A percentile compares a stretch with the other conserved stretches of the same genome.
These are phyloP conservation scores for Thraustotheca clavata DNA, from an alignment of 352 stramenopile species.

Conservation along the genomic window DNA sequence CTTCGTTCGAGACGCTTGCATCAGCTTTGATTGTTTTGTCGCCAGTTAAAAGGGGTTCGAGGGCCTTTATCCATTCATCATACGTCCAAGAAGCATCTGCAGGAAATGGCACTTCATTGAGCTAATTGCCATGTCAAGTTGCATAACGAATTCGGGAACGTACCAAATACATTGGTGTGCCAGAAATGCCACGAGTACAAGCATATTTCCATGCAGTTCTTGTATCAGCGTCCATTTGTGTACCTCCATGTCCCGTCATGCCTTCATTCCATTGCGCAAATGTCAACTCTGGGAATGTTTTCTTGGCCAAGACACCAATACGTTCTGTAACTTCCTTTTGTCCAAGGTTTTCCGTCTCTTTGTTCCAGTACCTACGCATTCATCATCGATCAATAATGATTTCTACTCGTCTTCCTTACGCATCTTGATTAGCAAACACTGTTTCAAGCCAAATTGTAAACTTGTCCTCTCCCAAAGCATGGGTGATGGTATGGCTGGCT, in stretches of 20 bases:
- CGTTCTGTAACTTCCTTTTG: slow-evolving; percentile 56
- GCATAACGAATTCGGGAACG: background rate
- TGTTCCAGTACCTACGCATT: slow-evolving; percentile 59
- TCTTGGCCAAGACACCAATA: slow-evolving; percentile 46
- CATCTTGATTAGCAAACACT: slow-evolving; percentile 33
- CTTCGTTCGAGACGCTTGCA: background rate
- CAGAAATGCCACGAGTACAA: slow-evolving; percentile 59
- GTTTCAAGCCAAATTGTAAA: slow-evolving; percentile 34
- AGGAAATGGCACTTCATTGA: slow-evolving; percentile 69
- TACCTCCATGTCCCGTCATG: slow-evolving; percentile 72
- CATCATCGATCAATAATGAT: background rate
- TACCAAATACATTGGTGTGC: slow-evolving; percentile 60
- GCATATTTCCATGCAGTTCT: slow-evolving; percentile 76
- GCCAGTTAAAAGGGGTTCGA: slow-evolving; percentile 26
- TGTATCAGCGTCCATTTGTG: slow-evolving; percentile 43
- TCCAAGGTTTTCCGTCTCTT: slow-evolving; percentile 64
- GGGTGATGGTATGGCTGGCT: slow-evolving; percentile 29
- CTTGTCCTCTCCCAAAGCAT: slow-evolving; percentile 27
- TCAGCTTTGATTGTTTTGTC: background rate
- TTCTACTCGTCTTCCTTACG: slow-evolving; percentile 17
- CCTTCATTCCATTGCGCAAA: slow-evolving; percentile 54
- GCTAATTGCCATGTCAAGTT: background rate
- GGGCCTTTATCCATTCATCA: slow-evolving; percentile 46
- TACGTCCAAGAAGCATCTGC: slow-evolving; percentile 38
- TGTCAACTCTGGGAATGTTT: slow-evolving; percentile 54